Evolutionary conservation across 2,329 filamentous ascomycete genomes (phyloP), one percentile per base, ranked within the genome.

Genomic region (Fusarium liriodendri): DNA sequence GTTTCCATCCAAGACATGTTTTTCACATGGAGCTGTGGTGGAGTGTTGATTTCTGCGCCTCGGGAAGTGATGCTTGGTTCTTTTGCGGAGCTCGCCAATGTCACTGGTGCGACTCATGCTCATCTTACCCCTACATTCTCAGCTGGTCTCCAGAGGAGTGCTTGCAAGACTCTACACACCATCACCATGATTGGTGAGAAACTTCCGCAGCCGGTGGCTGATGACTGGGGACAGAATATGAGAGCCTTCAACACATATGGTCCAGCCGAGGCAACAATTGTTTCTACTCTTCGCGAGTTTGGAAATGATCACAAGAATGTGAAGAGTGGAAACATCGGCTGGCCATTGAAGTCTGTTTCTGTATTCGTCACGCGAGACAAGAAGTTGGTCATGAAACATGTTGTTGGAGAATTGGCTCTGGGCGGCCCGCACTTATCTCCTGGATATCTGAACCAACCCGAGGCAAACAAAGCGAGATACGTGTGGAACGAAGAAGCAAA

Each of bases 61-160:
- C 89, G 89, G 66, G 88, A 90, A 64, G 82, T 88, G 18, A 80
- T 92, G 5, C 88, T 90, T 66, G 83, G 84, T 52, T 85, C 90
- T 69, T 84, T 91, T 18, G 87, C 89, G 72, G 78, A 81, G 20
- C 84, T 86, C 22, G 89, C 91, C 63, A 84, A 86, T 25, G 71
- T 76, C 1, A 79, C 90, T 32, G 75, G 80, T 1, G 82, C 89
- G 18, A 92, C 90, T 0, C 89, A 92, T 79, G 82, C 92, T 32
- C 90, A 89, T 70, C 81, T 92, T 58, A 92, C 90, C 0, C 89
- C 90, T 18, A 90, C 89, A 5, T 88, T 92, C 16, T 89, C 89
- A 55, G 86, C 87, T 27, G 83, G 90, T 22, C 81, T 91, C 14
- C 78, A 85, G 61, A 87, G 89, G 2, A 74, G 82, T 2, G 69